Evolutionary conservation across 306 rosid genomes (phyloP).

Genomic region (Betula pendula): DNA sequence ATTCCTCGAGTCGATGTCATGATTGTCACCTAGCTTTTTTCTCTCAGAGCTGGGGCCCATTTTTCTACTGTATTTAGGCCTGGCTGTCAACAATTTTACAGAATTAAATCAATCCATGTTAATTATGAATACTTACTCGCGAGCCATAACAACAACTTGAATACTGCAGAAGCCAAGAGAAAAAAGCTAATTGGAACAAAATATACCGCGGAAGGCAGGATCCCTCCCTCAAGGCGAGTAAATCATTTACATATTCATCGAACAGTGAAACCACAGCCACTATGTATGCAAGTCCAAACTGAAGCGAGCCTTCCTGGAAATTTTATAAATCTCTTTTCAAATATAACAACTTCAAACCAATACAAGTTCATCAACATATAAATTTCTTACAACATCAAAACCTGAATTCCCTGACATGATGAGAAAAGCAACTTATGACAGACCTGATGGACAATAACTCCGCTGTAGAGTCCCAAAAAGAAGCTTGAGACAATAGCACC

Average conservation of each 20-base stretch:
- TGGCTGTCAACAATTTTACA: slow-evolving; percentile 52
- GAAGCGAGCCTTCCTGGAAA: slow-evolving; percentile 61
- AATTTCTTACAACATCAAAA: background rate
- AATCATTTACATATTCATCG: slow-evolving; percentile 82
- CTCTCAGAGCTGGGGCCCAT: slow-evolving; percentile 21
- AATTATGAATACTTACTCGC: too few relatives aligned
- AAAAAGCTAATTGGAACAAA: background rate
- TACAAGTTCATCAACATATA: slow-evolving; percentile 4
- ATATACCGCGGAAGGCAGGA: slow-evolving; percentile 80
- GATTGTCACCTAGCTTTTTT: slow-evolving; percentile 23
- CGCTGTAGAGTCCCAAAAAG: slow-evolving; percentile 65
- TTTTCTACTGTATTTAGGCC: slow-evolving; percentile 64
- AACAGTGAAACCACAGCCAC: slow-evolving; percentile 71
- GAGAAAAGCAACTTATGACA: slow-evolving; percentile 14
- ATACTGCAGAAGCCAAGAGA: too few relatives aligned
- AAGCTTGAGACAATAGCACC: slow-evolving; percentile 52
- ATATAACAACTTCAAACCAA: slow-evolving; percentile 4
- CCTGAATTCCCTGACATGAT: background rate
- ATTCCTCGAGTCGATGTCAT: slow-evolving; percentile 17
- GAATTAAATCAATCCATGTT: too few relatives aligned
- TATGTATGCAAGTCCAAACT: slow-evolving; percentile 67
- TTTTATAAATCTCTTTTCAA: background rate
- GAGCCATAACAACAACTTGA: too few relatives aligned
- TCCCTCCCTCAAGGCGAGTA: slow-evolving; percentile 77
- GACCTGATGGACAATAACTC: slow-evolving; percentile 77